phyloP scores from a whole-genome alignment of 1,139 yeast species.

The Dujonia santamariae region DNA sequence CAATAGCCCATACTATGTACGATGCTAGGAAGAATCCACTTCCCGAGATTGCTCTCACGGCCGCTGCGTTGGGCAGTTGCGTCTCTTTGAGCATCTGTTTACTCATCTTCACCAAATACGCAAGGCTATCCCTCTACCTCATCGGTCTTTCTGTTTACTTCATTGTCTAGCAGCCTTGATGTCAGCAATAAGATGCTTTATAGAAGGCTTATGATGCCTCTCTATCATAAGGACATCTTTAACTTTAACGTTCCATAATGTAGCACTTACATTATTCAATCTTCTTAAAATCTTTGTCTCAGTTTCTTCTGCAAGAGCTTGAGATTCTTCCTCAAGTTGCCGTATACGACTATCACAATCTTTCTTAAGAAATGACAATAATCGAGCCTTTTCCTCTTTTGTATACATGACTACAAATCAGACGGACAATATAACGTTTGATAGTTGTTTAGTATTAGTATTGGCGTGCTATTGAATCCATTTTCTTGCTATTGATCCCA shows the following conservation, averaged over 20 bases:
- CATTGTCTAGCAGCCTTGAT: slow-evolving; percentile 22
- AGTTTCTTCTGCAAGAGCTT: slow-evolving; percentile 14
- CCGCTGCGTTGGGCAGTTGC: slow-evolving; percentile 25
- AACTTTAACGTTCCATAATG: slow-evolving; percentile 36
- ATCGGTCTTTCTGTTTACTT: too few relatives aligned
- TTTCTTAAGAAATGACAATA: slow-evolving; percentile 24
- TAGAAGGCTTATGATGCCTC: slow-evolving; percentile 33
- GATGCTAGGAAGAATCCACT: slow-evolving; percentile 19
- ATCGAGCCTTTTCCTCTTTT: slow-evolving; percentile 32
- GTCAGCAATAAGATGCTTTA: slow-evolving; percentile 28
- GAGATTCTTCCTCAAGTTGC: slow-evolving; percentile 16
- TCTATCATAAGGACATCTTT: slow-evolving; percentile 43
- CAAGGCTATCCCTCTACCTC: too few relatives aligned
- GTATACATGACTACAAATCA: slow-evolving; percentile 16
- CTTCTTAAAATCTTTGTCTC: slow-evolving; percentile 32
- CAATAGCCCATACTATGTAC: slow-evolving; percentile 10
- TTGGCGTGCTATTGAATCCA: too few relatives aligned
- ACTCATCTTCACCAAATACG: too few relatives aligned
- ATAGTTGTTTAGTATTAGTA: too few relatives aligned
- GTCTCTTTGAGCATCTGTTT: too few relatives aligned
- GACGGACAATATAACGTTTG: too few relatives aligned
- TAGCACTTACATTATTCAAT: slow-evolving; percentile 39
- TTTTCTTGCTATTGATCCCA: too few relatives aligned
- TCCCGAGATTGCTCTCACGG: slow-evolving; percentile 19
- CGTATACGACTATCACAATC: slow-evolving; percentile 19